Evolutionary conservation across 2,329 filamentous ascomycete genomes (phyloP), one percentile per base, ranked within the genome.

Genomic region (Beauveria sp.): DNA sequence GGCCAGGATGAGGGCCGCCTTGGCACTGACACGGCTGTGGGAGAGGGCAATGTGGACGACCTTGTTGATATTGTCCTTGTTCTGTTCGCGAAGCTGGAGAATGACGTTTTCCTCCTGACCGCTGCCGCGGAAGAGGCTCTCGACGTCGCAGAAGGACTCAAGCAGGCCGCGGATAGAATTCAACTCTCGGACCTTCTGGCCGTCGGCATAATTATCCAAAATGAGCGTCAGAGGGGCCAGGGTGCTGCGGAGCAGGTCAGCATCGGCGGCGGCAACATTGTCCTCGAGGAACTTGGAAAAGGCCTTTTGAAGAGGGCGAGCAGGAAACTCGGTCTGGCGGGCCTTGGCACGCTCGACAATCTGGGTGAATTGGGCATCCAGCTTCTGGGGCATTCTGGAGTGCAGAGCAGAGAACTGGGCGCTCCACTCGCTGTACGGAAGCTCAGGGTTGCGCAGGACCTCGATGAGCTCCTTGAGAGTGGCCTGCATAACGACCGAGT

Each of bases 331-430:
- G 10, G 83, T 81, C 63, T 89, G 86, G 52, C 95, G 86, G 61
- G 85, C 78, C 74, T 87, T 90, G 47, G 92, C 86, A 63, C 90
- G 88, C 63, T 98, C 93, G 57, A 98, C 88, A 50, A 96, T 88
- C 69, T 95, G 90, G 14, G 87, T 86, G 66, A 99, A 88, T 66
- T 85, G 86, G 24, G 86, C 75, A 68, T 97, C 93, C 34, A 99
- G 86, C 78, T 93, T 97, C 72, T 93, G 88, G 0, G 95, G 95
- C 90, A 98, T 99, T 69, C 95, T 90, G 7, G 93, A 90, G 75
- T 98, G 93, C n/a, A 99, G 84, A 24, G 95, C 95, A 54, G 95
- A 96, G 67, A 96, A 95, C 72, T 98, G 92, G 6, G 93, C 90
- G 65, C 89, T 92, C 91, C 93, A 99, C 75, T 99, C 92, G 74